phyloP scores from a whole-genome alignment of 2,329 filamentous ascomycete genomes.

The Sphaerulina populicola region DNA sequence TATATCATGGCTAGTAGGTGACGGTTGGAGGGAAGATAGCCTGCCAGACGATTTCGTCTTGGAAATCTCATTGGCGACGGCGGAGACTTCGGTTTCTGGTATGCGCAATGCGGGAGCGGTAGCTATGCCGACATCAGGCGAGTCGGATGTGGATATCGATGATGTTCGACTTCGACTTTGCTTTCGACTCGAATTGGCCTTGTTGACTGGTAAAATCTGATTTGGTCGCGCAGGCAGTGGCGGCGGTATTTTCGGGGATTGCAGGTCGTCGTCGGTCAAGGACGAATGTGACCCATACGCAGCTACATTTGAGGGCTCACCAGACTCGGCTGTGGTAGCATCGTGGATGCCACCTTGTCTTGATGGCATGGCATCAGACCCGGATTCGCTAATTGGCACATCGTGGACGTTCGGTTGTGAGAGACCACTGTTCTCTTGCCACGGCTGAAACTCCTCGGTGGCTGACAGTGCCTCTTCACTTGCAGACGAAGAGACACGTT shows the following conservation, averaged over 20 bases:
- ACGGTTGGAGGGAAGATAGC: not conserved
- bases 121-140: not conserved
- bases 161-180: not conserved
- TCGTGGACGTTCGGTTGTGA: not conserved
- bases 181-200: not conserved
- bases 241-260: conserved; percentile 1
- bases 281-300: not conserved
- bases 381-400: not conserved
- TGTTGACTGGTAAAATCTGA: not conserved
- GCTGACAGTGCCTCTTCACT: not conserved
- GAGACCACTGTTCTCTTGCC: conserved; percentile 19
- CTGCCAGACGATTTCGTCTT: not conserved
- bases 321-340: not conserved
- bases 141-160: not conserved
- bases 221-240: conserved; percentile 11
- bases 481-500: not conserved
- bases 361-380: not conserved
- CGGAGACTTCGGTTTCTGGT: conserved; percentile 10
- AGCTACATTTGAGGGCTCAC: not conserved
- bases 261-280: not conserved
- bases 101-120: conserved; percentile 6
- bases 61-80: conserved; percentile 13
- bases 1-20: too few relatives aligned
- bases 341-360: not conserved
- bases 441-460: conserved; percentile 17